Conservation (phyloP, 2,329 filamentous ascomycete species). For the Beauveria caledonica region DNA sequence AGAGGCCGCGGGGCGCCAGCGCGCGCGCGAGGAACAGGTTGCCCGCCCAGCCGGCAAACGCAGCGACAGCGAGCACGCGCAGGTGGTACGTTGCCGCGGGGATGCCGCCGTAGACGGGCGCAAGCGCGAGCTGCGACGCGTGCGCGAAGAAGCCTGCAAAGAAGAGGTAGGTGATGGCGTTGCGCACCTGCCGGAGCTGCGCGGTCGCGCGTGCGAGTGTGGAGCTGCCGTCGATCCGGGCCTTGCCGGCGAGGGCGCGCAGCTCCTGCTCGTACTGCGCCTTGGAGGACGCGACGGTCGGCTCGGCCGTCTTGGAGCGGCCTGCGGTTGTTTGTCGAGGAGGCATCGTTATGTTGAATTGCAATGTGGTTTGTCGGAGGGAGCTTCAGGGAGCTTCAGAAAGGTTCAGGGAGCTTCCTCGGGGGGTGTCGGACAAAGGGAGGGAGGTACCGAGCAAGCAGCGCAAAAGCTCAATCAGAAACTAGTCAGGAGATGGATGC, state of each 20-base stretch:
- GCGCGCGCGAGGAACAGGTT: slow-evolving; percentile 46
- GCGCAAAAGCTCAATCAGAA: neutral
- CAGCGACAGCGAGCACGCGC: slow-evolving; percentile 55
- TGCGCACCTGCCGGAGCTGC: slow-evolving; percentile 33
- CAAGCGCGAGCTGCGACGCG: slow-evolving; percentile 66
- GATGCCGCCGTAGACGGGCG: slow-evolving; percentile 82
- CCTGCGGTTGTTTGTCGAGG: neutral
- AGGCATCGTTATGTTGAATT: neutral
- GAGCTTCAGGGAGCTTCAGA: neutral
- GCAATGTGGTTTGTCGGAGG: neutral
- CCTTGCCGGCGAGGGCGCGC: slow-evolving; percentile 39
- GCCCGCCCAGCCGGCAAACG: slow-evolving; percentile 63
- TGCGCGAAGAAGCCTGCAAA: slow-evolving; percentile 53
- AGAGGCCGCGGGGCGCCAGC: slow-evolving; percentile 25
- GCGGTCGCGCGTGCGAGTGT: slow-evolving; percentile 27
- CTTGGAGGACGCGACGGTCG: slow-evolving; percentile 3
- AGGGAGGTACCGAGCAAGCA: neutral
- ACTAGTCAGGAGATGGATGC: neutral
- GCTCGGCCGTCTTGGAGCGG: slow-evolving; percentile 14
- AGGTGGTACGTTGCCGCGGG: slow-evolving; percentile 66
- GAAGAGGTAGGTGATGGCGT: slow-evolving; percentile 21
- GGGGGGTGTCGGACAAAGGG: neutral
- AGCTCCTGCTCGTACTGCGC: slow-evolving; percentile 48
- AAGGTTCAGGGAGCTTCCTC: too few relatives aligned
- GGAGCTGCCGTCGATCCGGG: slow-evolving; percentile 25